phyloP scores from a whole-genome alignment of 2,329 filamentous ascomycete genomes.

The Aureobasidium melanogenum region DNA sequence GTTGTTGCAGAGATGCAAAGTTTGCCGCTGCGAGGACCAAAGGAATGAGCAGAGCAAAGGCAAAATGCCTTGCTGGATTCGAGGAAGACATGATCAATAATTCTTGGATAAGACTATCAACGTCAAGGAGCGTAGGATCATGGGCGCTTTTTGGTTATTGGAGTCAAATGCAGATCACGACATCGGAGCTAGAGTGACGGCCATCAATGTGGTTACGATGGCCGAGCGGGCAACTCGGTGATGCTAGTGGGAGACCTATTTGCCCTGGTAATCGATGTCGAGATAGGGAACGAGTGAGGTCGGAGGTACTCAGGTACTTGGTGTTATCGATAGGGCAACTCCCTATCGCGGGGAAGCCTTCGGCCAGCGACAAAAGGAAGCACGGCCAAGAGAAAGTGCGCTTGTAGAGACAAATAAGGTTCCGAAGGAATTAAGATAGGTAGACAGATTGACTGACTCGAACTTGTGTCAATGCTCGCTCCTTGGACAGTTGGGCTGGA shows the following conservation, averaged over 20 bases:
- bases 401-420: too few relatives aligned
- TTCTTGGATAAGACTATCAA: not conserved
- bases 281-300: not conserved
- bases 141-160: not conserved
- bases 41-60: not conserved
- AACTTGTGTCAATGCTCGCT: not conserved
- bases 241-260: not conserved
- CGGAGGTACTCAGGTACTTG: not conserved
- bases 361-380: not conserved
- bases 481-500: not conserved
- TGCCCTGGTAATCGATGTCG: too few relatives aligned
- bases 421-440: not conserved
- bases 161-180: not conserved
- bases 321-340: constrained; percentile 5
- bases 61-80: not conserved
- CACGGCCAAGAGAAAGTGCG: not conserved
- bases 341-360: constrained; percentile 7
- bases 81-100: not conserved
- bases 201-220: not conserved
- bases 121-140: not conserved
- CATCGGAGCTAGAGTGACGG: not conserved
- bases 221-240: not conserved
- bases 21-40: not conserved
- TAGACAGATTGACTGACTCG: not conserved
- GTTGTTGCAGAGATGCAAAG: not conserved